phyloP scores from a whole-genome alignment of 176 grass and related monocot genomes.

The Saccharum officinarum region DNA sequence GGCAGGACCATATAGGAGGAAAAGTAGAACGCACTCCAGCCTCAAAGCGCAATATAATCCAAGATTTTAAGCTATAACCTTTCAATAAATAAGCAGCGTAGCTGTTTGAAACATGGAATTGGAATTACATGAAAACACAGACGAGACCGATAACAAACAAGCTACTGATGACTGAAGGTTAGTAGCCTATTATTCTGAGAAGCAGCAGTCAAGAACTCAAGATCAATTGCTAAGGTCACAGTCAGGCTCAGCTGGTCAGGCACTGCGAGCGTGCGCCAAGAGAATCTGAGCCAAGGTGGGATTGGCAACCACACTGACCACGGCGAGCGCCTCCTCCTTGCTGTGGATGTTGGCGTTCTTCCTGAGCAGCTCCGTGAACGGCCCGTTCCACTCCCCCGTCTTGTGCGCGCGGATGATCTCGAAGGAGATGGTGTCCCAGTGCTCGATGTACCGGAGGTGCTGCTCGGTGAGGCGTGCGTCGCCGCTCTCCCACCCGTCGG shows the following conservation, averaged over 20 bases:
- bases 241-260: neutral
- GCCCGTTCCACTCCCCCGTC: neutral
- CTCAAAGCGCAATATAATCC: no score
- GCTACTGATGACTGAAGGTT: no score
- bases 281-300: neutral
- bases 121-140: no score
- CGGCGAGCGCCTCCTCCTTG: neutral
- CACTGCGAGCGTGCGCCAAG: neutral
- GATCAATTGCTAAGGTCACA: no score
- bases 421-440: slow-evolving; percentile 22
- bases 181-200: no score
- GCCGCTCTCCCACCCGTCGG: neutral
- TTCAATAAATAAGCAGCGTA: no score
- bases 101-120: no score
- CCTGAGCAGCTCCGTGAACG: neutral
- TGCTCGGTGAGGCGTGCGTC: neutral
- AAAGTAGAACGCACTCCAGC: no score
- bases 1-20: no score
- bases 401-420: neutral
- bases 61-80: no score
- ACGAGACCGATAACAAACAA: no score
- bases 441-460: slow-evolving; percentile 20
- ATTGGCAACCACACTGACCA: neutral
- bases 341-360: neutral
- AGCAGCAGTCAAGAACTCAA: no score